These are phyloP conservation scores for Trametes pubescens DNA, from an alignment of 1,284 basidiomycete genomes.

Conservation along the genomic window DNA sequence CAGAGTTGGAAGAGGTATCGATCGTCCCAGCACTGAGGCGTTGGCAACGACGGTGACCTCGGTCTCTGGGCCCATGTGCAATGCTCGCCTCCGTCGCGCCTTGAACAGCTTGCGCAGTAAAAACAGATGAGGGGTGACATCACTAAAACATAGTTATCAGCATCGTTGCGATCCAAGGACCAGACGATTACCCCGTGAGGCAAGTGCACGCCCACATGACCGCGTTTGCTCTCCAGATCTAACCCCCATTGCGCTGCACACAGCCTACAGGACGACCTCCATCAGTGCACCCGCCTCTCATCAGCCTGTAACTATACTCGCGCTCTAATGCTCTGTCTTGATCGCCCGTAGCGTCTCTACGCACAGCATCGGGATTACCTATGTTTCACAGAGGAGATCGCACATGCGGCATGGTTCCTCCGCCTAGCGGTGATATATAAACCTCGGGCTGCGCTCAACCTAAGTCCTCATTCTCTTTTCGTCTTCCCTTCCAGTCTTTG, in stretches of 20 bases:
- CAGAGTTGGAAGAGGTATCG: no score
- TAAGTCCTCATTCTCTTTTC: constrained; percentile 14
- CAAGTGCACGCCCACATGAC: constrained; percentile 12
- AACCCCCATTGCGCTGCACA: constrained; percentile 3
- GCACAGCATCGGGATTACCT: background rate
- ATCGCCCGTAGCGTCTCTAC: background rate
- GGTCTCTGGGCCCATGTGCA: constrained; percentile 5
- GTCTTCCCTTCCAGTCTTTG: constrained; percentile 5
- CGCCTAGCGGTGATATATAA: background rate
- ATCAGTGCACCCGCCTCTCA: constrained; percentile 7
- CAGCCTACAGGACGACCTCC: constrained; percentile 6
- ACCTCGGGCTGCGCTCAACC: no score
- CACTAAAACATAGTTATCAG: background rate
- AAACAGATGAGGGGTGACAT: background rate
- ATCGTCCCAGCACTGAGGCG: background rate
- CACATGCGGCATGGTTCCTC: background rate
- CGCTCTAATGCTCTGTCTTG: background rate
- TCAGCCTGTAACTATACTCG: constrained; percentile 8
- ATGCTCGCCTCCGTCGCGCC: background rate
- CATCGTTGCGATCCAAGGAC: background rate
- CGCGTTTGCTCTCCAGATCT: background rate
- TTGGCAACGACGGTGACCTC: constrained; percentile 1
- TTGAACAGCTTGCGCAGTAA: constrained; percentile 10
- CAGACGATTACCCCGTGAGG: background rate
- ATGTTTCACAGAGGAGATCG: background rate